A percentile compares a stretch with the other conserved stretches of the same genome.
Evolutionary conservation across 176 grass and related monocot genomes (phyloP).

Genomic region (Saccharum spontaneum): DNA sequence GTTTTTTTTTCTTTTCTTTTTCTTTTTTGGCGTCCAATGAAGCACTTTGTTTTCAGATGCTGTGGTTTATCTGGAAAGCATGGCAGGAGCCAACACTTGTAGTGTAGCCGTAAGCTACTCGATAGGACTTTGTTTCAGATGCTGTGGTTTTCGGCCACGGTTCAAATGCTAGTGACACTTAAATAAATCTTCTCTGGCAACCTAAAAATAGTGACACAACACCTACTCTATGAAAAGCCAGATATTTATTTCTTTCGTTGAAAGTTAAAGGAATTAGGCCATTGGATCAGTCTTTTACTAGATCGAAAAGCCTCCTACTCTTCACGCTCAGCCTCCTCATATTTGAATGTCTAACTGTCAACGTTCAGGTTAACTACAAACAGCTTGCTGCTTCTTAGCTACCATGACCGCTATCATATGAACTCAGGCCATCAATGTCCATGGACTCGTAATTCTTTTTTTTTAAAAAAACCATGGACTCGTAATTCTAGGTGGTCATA

Average conservation of each 20-base stretch:
- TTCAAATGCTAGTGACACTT: too few species aligned
- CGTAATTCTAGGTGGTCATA: not conserved
- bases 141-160: too few species aligned
- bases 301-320: not conserved
- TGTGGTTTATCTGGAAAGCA: not conserved
- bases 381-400: not conserved
- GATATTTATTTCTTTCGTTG: not conserved
- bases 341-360: not conserved
- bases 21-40: not conserved
- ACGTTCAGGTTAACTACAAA: not conserved
- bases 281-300: not conserved
- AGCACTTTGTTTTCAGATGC: not conserved
- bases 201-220: not conserved
- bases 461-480: not conserved
- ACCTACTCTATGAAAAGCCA: not conserved
- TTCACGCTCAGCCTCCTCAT: not conserved
- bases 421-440: not conserved
- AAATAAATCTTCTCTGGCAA: not conserved
- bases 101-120: too few species aligned
- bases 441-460: not conserved
- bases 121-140: too few species aligned
- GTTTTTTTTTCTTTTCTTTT: not conserved
- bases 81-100: not conserved
- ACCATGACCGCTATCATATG: not conserved
- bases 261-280: too few species aligned